Base-by-base conservation (phyloP, 2,329 filamentous ascomycete species). In the Phialocephala subalpina region DNA sequence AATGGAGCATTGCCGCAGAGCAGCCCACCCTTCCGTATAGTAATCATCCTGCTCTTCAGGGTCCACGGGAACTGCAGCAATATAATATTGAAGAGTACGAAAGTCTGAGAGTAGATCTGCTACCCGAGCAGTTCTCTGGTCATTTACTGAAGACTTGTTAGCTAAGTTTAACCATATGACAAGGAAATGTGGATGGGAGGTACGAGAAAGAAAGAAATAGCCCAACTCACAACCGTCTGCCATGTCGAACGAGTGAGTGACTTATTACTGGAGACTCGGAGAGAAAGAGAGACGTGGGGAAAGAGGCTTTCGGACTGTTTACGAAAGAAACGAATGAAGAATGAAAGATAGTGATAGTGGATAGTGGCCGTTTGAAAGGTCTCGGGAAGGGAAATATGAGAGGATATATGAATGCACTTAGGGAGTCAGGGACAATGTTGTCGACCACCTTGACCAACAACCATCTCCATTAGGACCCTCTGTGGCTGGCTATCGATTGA, bases 71-170 rank as follows among this genome's bases (percentile, higher is more conserved):
- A 81, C 84, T 11, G 82, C 82, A 38, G 87, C 84, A 73, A 90
- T 90, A 75, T 84, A 86, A 77, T 86, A 86, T 75, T 90, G 88
- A 29, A 90, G 80, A 52, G 80, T 84, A 68, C 83, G 84, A 76
- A 90, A 90, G 75, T 90, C 87, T 68, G 82, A 80, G 47, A 90
- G 83, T 58, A 90, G 78, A 71, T 90, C 84, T 76, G 86, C 87
- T 73, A 90, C 87, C 70, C 88, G 85, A 62, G 80, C 81, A 71
- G 82, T 84, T 70, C 88, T 83, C 75, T 81, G 86, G 55, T 86
- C 82, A 78, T 90, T 90, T 66, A 88, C 87, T 90, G 72, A 65
- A 25, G n/a, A 8, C 52, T 47, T 22, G 47, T 55, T 73, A 63
- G 73, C 67, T 49, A 52, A 33, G 53, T 60, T 49, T 45, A 36